Base-by-base conservation (phyloP, 148 eudicot species). In the Rheum nobile region DNA sequence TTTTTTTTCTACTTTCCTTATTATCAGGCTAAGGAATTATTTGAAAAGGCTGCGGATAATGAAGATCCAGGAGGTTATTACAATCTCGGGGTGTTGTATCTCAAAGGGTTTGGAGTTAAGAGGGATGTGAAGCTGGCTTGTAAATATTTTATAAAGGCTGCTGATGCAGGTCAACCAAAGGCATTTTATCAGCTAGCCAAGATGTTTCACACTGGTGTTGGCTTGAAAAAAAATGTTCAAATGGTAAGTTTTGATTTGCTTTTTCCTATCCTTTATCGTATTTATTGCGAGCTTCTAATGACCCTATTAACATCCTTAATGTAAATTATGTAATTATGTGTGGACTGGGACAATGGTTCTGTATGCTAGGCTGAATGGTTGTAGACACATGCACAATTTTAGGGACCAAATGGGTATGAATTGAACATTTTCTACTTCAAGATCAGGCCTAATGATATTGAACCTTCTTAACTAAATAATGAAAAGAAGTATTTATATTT, bases 131-230 rank as follows among this genome's bases (percentile, higher is more conserved):
- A 85, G 81, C 50, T 78, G 84, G 97, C 98, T 32, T 81, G 88
- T 79, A 85, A 87, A 73, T 83, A 75, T 77, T 90, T 95, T 71
- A 73, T 87, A 52, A 28, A 78, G 74, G 97, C 97, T 75, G 87
- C 90, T 48, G 85, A 90, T 83, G 82, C 78, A 39, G 97, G 97
- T 80, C 98, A 91, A 78, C 89, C 93, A 19, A 95, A 95, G 83
- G 97, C 98, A 72, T 91, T 90, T 75, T 91, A 95, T 80, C 98
- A 95, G 84, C 77, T 95, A 71, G 98, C 96, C 8, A 95, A 91
- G 84, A 95, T 95, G 98, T 91, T 91, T 76, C 98, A 90, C 77
- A 88, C 88, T 74, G 98, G 98, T 75, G 90, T 95, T 37, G 98
- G 93, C 67, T 85, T 95, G 75, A 91, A 86, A 87, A 88, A 84